Percentiles rank a stretch among this genome's conserved stretches.
These are phyloP conservation scores for Afroboletus lepidellus DNA, from an alignment of 1,284 basidiomycete genomes.

Conservation along the genomic window DNA sequence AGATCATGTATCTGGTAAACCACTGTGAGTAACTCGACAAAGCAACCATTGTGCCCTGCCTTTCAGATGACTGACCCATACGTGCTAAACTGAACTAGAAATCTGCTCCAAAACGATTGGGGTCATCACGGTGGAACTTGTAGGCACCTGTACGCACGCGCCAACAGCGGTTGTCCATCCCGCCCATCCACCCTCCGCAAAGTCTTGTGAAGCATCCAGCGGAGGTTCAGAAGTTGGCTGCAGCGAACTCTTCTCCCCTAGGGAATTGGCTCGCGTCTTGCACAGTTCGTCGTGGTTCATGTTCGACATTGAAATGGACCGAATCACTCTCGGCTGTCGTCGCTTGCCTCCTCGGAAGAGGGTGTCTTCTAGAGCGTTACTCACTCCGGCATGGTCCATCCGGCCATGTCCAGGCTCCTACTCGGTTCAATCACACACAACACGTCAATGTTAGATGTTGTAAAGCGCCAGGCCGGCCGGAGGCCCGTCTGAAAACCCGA, in stretches of 20 bases:
- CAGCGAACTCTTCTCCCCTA: not conserved
- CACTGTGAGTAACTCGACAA: not conserved
- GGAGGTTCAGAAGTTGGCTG: not conserved
- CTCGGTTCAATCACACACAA: no score
- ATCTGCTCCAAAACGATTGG: constrained; percentile 12
- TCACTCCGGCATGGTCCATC: no score
- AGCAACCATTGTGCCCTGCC: not conserved
- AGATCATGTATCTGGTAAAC: constrained; percentile 36
- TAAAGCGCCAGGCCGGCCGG: no score
- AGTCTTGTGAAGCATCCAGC: constrained; percentile 5
- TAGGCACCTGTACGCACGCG: constrained; percentile 20
- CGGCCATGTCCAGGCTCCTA: no score
- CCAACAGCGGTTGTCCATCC: constrained; percentile 33
- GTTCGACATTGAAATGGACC: not conserved
- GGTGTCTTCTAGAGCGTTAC: no score
- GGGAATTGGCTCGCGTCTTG: not conserved
- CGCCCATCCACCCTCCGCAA: constrained; percentile 28
- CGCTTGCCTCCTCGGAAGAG: no score
- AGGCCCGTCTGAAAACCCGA: no score
- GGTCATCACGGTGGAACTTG: not conserved
- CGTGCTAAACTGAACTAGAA: constrained; percentile 36
- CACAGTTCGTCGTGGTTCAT: constrained; percentile 2
- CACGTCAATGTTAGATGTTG: no score
- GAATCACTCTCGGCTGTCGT: no score
- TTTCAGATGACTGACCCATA: constrained; percentile 34